These are phyloP conservation scores for Xylaria sp. DNA, from an alignment of 2,329 filamentous ascomycete genomes.

Conservation along the genomic window DNA sequence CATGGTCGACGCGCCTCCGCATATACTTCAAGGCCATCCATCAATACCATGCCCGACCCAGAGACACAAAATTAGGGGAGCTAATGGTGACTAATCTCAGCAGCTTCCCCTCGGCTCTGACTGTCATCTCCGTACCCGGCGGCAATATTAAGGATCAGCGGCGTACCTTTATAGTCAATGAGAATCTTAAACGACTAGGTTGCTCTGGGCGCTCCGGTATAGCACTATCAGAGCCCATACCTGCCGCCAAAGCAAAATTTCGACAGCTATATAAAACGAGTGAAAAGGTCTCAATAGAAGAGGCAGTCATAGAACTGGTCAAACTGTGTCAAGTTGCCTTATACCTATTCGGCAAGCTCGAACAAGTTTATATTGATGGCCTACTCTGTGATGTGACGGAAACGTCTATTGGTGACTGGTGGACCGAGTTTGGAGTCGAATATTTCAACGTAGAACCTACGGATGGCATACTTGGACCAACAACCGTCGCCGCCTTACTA, in stretches of 20 bases:
- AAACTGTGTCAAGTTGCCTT: constrained; percentile 92
- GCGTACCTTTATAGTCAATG: constrained; percentile 90
- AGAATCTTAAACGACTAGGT: constrained; percentile 89
- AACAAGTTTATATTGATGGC: constrained; percentile 90
- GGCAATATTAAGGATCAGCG: constrained; percentile 85
- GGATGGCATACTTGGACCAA: constrained; percentile 91
- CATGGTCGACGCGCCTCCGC: constrained; percentile 82
- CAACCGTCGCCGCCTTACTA: constrained; percentile 86
- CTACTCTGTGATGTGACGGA: constrained; percentile 94
- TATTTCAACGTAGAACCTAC: constrained; percentile 92
- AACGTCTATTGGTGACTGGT: constrained; percentile 91
- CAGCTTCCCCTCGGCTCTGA: constrained; percentile 89
- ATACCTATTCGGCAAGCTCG: constrained; percentile 86
- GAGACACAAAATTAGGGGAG: constrained; percentile 83
- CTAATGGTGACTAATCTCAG: constrained; percentile 95
- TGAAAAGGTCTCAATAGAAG: constrained; percentile 80
- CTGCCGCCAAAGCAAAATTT: constrained; percentile 90
- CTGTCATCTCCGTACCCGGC: constrained; percentile 88
- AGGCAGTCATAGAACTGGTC: constrained; percentile 86
- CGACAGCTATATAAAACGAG: constrained; percentile 89
- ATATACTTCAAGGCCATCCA: constrained; percentile 88
- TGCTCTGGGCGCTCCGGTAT: constrained; percentile 91
- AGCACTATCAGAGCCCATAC: constrained; percentile 79
- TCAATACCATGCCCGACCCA: constrained; percentile 84
- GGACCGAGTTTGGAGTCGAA: constrained; percentile 91